A percentile compares a stretch with the other conserved stretches of the same genome.
phyloP scores from a whole-genome alignment of 805 yeast species.

The Clavispora phyllophila region DNA sequence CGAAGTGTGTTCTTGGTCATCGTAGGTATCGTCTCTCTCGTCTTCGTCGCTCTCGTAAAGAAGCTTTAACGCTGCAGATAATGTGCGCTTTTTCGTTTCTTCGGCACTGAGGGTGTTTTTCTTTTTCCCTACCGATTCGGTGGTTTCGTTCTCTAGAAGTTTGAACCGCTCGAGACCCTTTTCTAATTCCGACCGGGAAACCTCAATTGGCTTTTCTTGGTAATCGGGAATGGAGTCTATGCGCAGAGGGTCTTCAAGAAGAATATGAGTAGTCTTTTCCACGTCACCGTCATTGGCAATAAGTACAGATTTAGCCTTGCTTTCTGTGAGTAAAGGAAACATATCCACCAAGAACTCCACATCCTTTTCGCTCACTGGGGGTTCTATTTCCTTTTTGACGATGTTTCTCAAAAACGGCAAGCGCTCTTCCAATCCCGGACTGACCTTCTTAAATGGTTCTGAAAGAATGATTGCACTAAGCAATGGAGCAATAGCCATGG shows the following conservation, averaged over 20 bases:
- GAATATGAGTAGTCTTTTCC: slow-evolving; percentile 50
- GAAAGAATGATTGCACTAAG: slow-evolving; percentile 51
- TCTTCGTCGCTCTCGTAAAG: slow-evolving; percentile 76
- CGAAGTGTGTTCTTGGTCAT: slow-evolving; percentile 45
- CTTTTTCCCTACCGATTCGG: slow-evolving; percentile 8
- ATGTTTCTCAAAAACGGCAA: slow-evolving; percentile 40
- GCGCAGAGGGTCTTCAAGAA: slow-evolving; percentile 59
- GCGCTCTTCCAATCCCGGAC: slow-evolving; percentile 50
- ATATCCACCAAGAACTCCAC: slow-evolving; percentile 46
- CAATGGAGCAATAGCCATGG: slow-evolving; percentile 49
- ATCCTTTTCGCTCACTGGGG: slow-evolving; percentile 23
- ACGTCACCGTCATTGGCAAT: slow-evolving; percentile 44
- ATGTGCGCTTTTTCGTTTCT: slow-evolving; percentile 51
- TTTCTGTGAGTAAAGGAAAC: slow-evolving; percentile 57
- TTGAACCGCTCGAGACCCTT: slow-evolving; percentile 11
- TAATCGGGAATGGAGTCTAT: slow-evolving; percentile 23
- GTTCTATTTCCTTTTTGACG: slow-evolving; percentile 3
- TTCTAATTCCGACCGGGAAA: slow-evolving; percentile 6
- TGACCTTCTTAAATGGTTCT: slow-evolving; percentile 37
- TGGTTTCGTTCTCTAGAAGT: slow-evolving; percentile 21
- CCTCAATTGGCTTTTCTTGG: not conserved
- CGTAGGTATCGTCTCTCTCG: slow-evolving; percentile 76
- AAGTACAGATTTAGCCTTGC: slow-evolving; percentile 47
- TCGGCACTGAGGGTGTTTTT: slow-evolving; percentile 18
- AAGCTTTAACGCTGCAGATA: slow-evolving; percentile 55